A percentile compares a stretch with the other conserved stretches of the same genome.
These are phyloP conservation scores for Rhododendron griersonianum DNA, from an alignment of 148 eudicot species.

Conservation along the genomic window DNA sequence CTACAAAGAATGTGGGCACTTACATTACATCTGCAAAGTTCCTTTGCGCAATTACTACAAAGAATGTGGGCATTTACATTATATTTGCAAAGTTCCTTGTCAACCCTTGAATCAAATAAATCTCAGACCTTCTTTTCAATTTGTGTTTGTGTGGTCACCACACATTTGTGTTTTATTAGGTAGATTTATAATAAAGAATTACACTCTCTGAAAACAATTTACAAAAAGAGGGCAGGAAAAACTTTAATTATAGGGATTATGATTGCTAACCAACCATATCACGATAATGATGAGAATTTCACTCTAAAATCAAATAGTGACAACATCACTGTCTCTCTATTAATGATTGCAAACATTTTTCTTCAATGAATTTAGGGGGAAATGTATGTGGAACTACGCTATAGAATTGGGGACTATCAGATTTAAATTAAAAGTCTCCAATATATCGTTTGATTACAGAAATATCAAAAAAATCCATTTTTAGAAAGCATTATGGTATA, in stretches of 20 bases:
- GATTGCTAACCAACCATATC: slow-evolving; percentile 1
- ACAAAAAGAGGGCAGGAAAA: not conserved
- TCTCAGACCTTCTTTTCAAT: no score
- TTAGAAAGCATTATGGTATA: not conserved
- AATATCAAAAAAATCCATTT: not conserved
- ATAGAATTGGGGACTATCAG: not conserved
- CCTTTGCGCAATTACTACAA: no score
- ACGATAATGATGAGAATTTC: not conserved
- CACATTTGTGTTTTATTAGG: no score
- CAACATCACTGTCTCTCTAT: not conserved
- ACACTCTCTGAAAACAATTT: not conserved
- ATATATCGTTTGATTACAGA: not conserved
- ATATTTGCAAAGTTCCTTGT: no score
- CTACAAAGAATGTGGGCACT: no score
- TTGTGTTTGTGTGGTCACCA: no score
- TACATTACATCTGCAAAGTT: no score
- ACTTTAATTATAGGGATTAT: not conserved
- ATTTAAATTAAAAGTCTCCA: not conserved
- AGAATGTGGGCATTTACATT: no score
- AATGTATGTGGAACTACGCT: not conserved
- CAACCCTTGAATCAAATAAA: no score
- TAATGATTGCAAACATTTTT: not conserved
- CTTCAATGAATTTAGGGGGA: not conserved
- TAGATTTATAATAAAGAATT: not conserved
- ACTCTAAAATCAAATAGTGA: not conserved